Base-by-base conservation (phyloP, 352 stramenopile species). In the Globisporangium cederbergense region DNA sequence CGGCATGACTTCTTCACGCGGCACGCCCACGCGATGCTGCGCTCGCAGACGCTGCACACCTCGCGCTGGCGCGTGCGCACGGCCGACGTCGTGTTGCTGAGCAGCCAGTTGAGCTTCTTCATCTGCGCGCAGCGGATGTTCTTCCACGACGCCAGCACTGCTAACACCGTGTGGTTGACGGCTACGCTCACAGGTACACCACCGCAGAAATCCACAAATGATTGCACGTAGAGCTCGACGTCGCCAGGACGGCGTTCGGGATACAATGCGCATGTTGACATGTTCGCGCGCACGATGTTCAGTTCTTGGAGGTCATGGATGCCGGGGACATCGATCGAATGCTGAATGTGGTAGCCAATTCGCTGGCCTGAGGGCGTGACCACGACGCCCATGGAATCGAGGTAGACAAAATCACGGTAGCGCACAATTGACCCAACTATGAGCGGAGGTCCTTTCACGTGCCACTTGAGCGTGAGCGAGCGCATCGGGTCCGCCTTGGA, bases 391-490 rank as follows among this genome's bases (percentile, higher is more conserved):
- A 74, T 77, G 13, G 71, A 66, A 34, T 91, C 78, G 60, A 89
- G 66, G 45, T 74, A 91, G 30, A 88, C 66, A 22, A 81, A 83
- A 57, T 91, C 79, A 13, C 76, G 72, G 6, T 74, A 69, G 18
- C 76, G 76, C 32, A 88, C 56, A 36, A 88, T 45, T 3, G 56
- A 60, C 18, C 67, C 58, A 0, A 77, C 55, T 28, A 79, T 13
- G 20, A 57, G 20, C 0, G 72, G 1, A 46, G 59, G n/a, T 70
- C 74, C 30, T 73, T 54, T 60, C 20, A 91, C 77, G 34, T 70
- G 65, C 82, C 82, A 91, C 52, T 89, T 89, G 59, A 91, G 57
- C n/a, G 72, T 75, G 2, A 89, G 60, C 3, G 76, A 76, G 30
- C 77, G 58, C 22, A 91, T 75, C 2, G 82, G 82, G 11, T 78